Percentiles rank a stretch among this genome's conserved stretches.
These are phyloP conservation scores for Eucalyptus polyanthemos DNA, from an alignment of 345 rosid genomes.

Conservation along the genomic window DNA sequence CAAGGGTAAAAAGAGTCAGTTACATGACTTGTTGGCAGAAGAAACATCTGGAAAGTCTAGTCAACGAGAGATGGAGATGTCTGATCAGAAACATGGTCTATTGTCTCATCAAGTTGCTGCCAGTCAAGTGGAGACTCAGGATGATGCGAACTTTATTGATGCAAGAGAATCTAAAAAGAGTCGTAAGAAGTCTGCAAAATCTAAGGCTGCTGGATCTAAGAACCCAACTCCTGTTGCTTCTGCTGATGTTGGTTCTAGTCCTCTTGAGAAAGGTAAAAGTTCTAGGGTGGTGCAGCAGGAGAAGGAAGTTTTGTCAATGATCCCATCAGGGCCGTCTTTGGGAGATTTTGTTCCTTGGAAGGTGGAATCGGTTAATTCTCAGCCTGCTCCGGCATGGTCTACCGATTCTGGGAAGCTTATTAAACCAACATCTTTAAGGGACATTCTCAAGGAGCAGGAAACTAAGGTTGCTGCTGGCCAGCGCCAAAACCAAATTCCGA, in stretches of 20 bases:
- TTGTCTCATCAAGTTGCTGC: conserved; percentile 9
- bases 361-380: conserved; percentile 41
- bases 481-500: conserved; percentile 31
- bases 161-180: conserved; percentile 83
- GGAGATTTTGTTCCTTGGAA: conserved; percentile 97
- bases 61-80: conserved; percentile 29
- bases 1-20: conserved; percentile 49
- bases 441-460: conserved; percentile 89
- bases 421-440: conserved; percentile 75
- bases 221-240: conserved; percentile 15
- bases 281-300: conserved; percentile 48
- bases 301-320: conserved; percentile 58
- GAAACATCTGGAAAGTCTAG: conserved; percentile 47
- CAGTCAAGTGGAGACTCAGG: conserved; percentile 23
- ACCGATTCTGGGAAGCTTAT: conserved; percentile 44
- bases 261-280: conserved; percentile 66
- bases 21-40: conserved; percentile 63
- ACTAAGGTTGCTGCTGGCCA: conserved; percentile 39
- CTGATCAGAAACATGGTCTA: conserved; percentile 9
- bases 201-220: conserved; percentile 53
- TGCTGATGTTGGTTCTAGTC: conserved; percentile 42
- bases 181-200: conserved; percentile 86
- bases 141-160: conserved; percentile 68
- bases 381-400: conserved; percentile 86
- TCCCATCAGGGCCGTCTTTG: conserved; percentile 89